These are phyloP conservation scores for Tetrahymena elliotti DNA, from an alignment of 73 alveolate genomes.

Conservation along the genomic window DNA sequence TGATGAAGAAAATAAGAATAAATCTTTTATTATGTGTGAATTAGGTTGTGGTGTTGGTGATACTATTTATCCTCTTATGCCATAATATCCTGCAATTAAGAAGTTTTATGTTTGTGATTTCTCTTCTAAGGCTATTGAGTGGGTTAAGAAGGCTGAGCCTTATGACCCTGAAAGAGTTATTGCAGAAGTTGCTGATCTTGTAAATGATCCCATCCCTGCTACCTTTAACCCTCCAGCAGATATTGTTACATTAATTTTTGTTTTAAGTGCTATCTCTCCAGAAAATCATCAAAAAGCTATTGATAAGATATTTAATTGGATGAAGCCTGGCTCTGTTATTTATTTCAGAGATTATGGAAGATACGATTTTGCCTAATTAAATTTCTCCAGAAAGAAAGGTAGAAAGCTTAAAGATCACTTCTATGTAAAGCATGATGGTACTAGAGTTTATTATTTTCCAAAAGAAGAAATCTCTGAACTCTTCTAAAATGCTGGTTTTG, in stretches of 20 bases:
- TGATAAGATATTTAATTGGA: conserved; percentile 50
- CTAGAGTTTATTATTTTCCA: conserved; percentile 82
- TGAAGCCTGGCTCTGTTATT: conserved; percentile 81
- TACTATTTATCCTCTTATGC: conserved; percentile 20
- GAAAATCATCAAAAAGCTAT: conserved; percentile 52
- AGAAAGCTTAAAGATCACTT: conserved; percentile 81
- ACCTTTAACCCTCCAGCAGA: background rate
- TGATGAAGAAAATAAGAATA: background rate
- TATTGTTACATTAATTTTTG: conserved; percentile 28
- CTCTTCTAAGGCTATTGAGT: conserved; percentile 20
- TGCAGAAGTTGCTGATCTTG: background rate
- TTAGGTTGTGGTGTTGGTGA: conserved; percentile 43
- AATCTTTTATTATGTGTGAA: conserved; percentile 4
- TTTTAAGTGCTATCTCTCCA: conserved; percentile 24
- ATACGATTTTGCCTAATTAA: conserved; percentile 86
- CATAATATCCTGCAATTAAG: conserved; percentile 6
- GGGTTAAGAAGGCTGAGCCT: background rate
- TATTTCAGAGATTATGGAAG: conserved; percentile 94
- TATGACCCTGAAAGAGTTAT: background rate
- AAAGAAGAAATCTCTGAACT: conserved; percentile 65
- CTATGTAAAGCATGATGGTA: conserved; percentile 81
- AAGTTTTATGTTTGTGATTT: conserved; percentile 33
- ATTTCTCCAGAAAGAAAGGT: conserved; percentile 74
- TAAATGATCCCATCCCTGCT: background rate
- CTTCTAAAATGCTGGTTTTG: conserved; percentile 72